These are phyloP conservation scores for Dianthus caryophyllus DNA, from an alignment of 148 eudicot genomes.

Conservation along the genomic window DNA sequence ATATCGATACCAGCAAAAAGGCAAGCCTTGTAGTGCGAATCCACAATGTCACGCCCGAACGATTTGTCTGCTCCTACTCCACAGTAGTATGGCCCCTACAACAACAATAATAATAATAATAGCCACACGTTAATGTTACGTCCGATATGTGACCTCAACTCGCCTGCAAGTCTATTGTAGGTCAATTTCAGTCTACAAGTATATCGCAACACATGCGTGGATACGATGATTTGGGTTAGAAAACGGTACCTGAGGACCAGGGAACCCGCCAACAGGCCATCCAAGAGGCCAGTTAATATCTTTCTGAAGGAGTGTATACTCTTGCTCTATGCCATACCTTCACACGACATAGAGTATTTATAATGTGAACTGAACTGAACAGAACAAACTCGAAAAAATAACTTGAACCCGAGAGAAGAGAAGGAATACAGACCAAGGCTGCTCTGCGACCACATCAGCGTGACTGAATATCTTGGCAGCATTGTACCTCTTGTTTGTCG, in stretches of 20 bases:
- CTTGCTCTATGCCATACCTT: constrained; percentile 62
- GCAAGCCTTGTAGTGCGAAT: constrained; percentile 57
- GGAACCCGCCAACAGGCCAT: constrained; percentile 58
- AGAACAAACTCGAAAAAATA: no score
- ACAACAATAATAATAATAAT: no score
- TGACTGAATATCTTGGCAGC: constrained; percentile 56
- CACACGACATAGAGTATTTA: no score
- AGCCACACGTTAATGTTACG: no score
- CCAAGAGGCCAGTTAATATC: constrained; percentile 54
- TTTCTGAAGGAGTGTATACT: constrained; percentile 54
- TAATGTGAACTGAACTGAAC: no score
- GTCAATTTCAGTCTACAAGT: no score
- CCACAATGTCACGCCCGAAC: constrained; percentile 48
- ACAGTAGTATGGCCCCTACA: constrained; percentile 52
- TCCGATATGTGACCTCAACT: no score
- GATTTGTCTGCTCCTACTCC: constrained; percentile 58
- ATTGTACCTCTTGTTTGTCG: constrained; percentile 46
- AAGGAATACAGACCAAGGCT: constrained; percentile 36
- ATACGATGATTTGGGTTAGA: background rate
- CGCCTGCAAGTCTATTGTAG: no score
- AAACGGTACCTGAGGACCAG: constrained; percentile 44
- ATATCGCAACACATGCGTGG: no score
- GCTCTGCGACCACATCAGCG: constrained; percentile 45
- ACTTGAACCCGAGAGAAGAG: background rate
- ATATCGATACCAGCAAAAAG: constrained; percentile 51